Percentiles rank a stretch among this genome's conserved stretches.
These are phyloP conservation scores for Hanseniaspora gamundiae DNA, from an alignment of 1,139 yeast species.

Conservation along the genomic window DNA sequence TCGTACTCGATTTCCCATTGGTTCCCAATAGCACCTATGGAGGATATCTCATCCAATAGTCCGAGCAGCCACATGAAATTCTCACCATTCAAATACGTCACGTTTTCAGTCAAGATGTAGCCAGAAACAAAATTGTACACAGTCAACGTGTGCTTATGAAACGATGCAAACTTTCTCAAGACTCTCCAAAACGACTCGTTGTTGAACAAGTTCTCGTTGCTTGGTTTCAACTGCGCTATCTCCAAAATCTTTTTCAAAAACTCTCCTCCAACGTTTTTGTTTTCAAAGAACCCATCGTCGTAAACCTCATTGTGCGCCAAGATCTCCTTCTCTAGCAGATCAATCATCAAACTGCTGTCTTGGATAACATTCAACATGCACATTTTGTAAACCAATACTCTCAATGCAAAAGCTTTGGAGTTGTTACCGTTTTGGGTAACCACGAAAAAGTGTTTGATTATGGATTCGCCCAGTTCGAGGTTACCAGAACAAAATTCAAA, in stretches of 20 bases:
- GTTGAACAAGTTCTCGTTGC: slow-evolving; percentile 33
- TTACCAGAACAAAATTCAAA: slow-evolving; percentile 32
- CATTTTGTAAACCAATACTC: slow-evolving; percentile 20
- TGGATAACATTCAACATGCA: slow-evolving; percentile 21
- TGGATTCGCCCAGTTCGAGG: slow-evolving; percentile 20
- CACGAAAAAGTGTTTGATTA: slow-evolving; percentile 15
- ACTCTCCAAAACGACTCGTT: slow-evolving; percentile 53
- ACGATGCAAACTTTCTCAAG: slow-evolving; percentile 44
- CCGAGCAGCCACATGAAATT: slow-evolving; percentile 60
- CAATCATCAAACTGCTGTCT: slow-evolving; percentile 14
- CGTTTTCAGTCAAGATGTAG: slow-evolving; percentile 28
- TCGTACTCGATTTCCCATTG: slow-evolving; percentile 59
- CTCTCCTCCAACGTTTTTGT: slow-evolving; percentile 36
- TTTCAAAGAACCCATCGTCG: slow-evolving; percentile 22
- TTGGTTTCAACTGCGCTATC: slow-evolving; percentile 31
- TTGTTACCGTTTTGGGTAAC: slow-evolving; percentile 12
- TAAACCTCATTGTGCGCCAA: slow-evolving; percentile 20
- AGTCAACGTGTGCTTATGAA: slow-evolving; percentile 36
- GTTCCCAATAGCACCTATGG: slow-evolving; percentile 72
- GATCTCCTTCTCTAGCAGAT: slow-evolving; percentile 17
- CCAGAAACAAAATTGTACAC: slow-evolving; percentile 40
- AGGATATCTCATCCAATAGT: slow-evolving; percentile 66
- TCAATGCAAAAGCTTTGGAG: slow-evolving; percentile 16
- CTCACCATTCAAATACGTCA: slow-evolving; percentile 30
- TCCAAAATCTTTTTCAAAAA: slow-evolving; percentile 40